phyloP scores from a whole-genome alignment of 129 eudicot genomes.

The Gnaphalium uliginosum region DNA sequence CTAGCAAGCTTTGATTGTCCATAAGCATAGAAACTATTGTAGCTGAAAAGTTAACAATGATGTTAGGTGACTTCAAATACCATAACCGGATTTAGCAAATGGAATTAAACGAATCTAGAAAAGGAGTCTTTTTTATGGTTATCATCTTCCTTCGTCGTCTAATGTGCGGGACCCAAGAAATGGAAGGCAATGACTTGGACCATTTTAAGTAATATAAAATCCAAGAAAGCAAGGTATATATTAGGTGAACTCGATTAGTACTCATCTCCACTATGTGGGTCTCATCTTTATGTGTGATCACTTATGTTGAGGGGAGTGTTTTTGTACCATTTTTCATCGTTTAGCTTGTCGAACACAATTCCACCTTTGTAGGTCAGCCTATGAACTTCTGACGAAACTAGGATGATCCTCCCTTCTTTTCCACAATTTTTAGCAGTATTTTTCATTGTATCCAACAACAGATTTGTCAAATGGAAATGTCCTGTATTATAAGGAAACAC shows the following conservation, averaged over 20 bases:
- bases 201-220: neutral
- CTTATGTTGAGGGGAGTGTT: neutral
- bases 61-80: neutral
- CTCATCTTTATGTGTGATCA: neutral
- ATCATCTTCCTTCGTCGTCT: neutral
- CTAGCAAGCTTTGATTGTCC: conserved; percentile 49
- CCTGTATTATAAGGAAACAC: conserved; percentile 42
- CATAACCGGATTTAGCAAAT: neutral
- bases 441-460: conserved; percentile 85
- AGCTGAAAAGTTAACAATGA: neutral
- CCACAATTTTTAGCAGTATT: conserved; percentile 59
- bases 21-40: conserved; percentile 20
- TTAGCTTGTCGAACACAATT: conserved; percentile 72
- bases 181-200: neutral
- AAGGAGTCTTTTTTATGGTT: neutral
- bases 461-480: conserved; percentile 84
- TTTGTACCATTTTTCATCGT: conserved; percentile 67
- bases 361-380: conserved; percentile 60
- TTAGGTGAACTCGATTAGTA: neutral
- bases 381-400: conserved; percentile 74
- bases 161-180: neutral
- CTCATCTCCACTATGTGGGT: neutral
- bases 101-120: neutral
- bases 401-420: conserved; percentile 80
- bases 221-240: neutral